These are phyloP conservation scores for Flaveria brownii DNA, from an alignment of 129 eudicot genomes.

Conservation along the genomic window DNA sequence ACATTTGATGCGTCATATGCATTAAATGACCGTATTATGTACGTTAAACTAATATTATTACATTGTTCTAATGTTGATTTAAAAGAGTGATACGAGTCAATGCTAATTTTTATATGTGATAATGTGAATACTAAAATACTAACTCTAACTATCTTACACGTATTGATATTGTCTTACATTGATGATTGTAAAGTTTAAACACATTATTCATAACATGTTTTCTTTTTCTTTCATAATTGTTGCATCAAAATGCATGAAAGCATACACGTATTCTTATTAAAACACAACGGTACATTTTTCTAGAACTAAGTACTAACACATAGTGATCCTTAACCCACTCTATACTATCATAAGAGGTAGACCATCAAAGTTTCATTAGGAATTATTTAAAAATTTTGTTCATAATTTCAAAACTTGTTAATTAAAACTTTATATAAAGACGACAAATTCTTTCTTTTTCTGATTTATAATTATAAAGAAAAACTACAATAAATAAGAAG, in stretches of 20 bases:
- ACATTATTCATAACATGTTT: not conserved
- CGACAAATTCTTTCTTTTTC: conserved; percentile 14
- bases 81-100: not conserved
- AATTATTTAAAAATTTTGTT: not conserved
- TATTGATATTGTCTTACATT: not conserved
- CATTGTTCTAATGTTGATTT: not conserved
- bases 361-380: not conserved
- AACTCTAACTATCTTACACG: too few relatives aligned
- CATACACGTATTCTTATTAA: not conserved
- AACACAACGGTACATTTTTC: not conserved
- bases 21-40: conserved; percentile 6
- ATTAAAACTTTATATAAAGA: not conserved
- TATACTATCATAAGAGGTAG: not conserved
- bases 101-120: not conserved
- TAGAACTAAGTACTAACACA: not conserved
- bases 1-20: conserved; percentile 13
- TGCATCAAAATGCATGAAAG: not conserved
- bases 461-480: not conserved
- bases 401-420: not conserved
- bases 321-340: not conserved
- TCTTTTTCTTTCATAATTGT: not conserved
- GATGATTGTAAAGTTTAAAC: not conserved
- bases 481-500: not conserved
- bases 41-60: not conserved
- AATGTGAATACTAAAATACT: too few relatives aligned